phyloP scores from a whole-genome alignment of 2,329 filamentous ascomycete genomes.

The Coniella lustricola region DNA sequence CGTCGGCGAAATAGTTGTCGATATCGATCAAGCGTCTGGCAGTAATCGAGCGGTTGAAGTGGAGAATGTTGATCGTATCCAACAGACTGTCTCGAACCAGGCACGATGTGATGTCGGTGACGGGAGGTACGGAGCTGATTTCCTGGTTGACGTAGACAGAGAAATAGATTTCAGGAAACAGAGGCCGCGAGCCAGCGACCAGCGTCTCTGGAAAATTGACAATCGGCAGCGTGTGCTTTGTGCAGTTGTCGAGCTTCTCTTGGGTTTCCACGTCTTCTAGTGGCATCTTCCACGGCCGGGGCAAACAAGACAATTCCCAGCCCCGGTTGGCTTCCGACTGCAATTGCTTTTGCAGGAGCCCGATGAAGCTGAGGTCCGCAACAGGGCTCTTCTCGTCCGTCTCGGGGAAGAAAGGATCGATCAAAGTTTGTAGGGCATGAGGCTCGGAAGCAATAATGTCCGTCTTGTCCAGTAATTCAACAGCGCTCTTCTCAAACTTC shows the following conservation, averaged over 20 bases:
- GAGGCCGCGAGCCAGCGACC: slow-evolving; percentile 62
- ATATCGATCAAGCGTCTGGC: slow-evolving; percentile 89
- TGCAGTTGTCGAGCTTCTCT: slow-evolving; percentile 50
- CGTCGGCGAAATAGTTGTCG: slow-evolving; percentile 86
- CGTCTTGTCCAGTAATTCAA: slow-evolving; percentile 82
- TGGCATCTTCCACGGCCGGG: slow-evolving; percentile 61
- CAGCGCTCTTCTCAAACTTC: slow-evolving; percentile 61
- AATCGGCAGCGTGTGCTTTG: slow-evolving; percentile 71
- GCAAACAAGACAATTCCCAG: slow-evolving; percentile 67
- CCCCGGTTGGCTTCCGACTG: slow-evolving; percentile 65
- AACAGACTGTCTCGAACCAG: slow-evolving; percentile 78
- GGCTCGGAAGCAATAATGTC: slow-evolving; percentile 88
- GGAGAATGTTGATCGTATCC: slow-evolving; percentile 88
- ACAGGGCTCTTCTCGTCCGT: slow-evolving; percentile 56
- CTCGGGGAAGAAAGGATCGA: slow-evolving; percentile 74
- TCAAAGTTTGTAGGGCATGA: slow-evolving; percentile 74
- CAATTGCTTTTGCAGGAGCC: slow-evolving; percentile 78
- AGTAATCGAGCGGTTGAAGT: slow-evolving; percentile 83
- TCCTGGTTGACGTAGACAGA: slow-evolving; percentile 88
- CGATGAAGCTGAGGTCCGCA: slow-evolving; percentile 63
- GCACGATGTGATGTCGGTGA: slow-evolving; percentile 68
- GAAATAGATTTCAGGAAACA: slow-evolving; percentile 91
- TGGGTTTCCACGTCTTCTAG: slow-evolving; percentile 53
- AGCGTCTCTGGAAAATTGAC: slow-evolving; percentile 72
- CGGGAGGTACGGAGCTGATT: slow-evolving; percentile 77